Conservation (phyloP, 2,329 filamentous ascomycete species). For the Apiospora rasikravindrae region DNA sequence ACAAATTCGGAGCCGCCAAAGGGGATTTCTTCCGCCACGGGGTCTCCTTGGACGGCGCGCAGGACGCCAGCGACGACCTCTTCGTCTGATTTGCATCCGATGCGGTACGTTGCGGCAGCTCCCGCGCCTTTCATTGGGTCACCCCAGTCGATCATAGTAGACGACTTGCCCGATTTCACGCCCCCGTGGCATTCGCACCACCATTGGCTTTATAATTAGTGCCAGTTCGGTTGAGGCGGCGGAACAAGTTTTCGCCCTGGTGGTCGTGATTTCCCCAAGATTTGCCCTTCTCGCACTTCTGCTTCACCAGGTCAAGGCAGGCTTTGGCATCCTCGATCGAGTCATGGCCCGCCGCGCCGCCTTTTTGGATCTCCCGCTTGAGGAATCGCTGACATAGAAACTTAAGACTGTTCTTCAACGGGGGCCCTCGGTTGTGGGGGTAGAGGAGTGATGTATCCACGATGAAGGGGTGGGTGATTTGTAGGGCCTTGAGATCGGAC, state of each 20-base stretch:
- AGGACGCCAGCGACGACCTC: constrained; percentile 61
- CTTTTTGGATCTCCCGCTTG: constrained; percentile 84
- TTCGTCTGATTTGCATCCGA: constrained; percentile 64
- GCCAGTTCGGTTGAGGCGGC: constrained; percentile 71
- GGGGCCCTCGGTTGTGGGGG: constrained; percentile 87
- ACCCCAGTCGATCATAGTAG: constrained; percentile 88
- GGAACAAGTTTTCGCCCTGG: constrained; percentile 87
- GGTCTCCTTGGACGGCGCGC: constrained; percentile 64
- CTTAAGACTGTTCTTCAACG: constrained; percentile 88
- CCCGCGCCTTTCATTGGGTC: constrained; percentile 68
- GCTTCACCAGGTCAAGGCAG: constrained; percentile 89
- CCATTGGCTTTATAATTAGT: constrained; percentile 67
- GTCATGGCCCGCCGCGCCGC: constrained; percentile 74
- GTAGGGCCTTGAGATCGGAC: constrained; percentile 82
- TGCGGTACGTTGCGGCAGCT: constrained; percentile 59
- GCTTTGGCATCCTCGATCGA: constrained; percentile 91
- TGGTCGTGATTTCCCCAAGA: constrained; percentile 82
- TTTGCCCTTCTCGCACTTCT: constrained; percentile 93
- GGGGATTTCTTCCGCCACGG: constrained; percentile 60
- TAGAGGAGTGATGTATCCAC: constrained; percentile 91
- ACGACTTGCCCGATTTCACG: constrained; percentile 62
- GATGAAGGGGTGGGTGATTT: constrained; percentile 88
- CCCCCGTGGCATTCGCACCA: constrained; percentile 62
- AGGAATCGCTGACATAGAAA: constrained; percentile 88
- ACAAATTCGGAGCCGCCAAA: constrained; percentile 69